phyloP scores from a whole-genome alignment of 2,329 filamentous ascomycete species.

The Colletotrichum sp. region DNA sequence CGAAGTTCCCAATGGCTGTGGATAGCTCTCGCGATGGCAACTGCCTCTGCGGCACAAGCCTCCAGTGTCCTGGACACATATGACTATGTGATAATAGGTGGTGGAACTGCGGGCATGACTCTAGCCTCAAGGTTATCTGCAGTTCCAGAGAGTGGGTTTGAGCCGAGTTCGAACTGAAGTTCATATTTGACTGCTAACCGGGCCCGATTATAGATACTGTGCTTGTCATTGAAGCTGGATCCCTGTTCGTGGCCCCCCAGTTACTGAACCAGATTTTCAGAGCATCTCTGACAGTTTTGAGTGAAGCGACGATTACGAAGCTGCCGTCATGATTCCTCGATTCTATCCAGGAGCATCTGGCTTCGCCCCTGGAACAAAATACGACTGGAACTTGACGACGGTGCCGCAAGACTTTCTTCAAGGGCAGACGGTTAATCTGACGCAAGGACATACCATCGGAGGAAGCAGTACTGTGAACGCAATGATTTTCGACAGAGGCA shows the following conservation, averaged over 20 bases:
- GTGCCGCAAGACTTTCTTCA: slow-evolving; percentile 39
- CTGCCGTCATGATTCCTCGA: slow-evolving; percentile 7
- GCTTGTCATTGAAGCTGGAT: slow-evolving; percentile 21
- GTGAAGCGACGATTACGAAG: slow-evolving; percentile 6
- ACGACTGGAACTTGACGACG: slow-evolving; percentile 44
- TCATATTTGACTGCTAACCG: neutral
- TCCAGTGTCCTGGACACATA: neutral
- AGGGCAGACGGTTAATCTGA: slow-evolving; percentile 37
- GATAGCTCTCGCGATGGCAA: neutral
- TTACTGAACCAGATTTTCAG: neutral
- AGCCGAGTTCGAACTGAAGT: neutral
- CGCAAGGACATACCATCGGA: slow-evolving; percentile 48
- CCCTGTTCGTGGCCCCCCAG: slow-evolving; percentile 1
- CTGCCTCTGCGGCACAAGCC: neutral
- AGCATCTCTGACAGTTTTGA: neutral
- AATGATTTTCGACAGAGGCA: slow-evolving; percentile 35
- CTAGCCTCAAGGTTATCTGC: slow-evolving; percentile 32
- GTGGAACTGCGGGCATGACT: slow-evolving; percentile 34
- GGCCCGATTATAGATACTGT: slow-evolving; percentile 1
- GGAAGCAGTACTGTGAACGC: slow-evolving; percentile 50
- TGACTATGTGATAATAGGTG: slow-evolving; percentile 35
- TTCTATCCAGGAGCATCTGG: slow-evolving; percentile 16
- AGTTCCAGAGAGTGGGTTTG: neutral
- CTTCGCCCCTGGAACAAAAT: slow-evolving; percentile 23
- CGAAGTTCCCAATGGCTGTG: neutral